phyloP scores from a whole-genome alignment of 2,329 filamentous ascomycete genomes.

The Diaporthe caulivora region DNA sequence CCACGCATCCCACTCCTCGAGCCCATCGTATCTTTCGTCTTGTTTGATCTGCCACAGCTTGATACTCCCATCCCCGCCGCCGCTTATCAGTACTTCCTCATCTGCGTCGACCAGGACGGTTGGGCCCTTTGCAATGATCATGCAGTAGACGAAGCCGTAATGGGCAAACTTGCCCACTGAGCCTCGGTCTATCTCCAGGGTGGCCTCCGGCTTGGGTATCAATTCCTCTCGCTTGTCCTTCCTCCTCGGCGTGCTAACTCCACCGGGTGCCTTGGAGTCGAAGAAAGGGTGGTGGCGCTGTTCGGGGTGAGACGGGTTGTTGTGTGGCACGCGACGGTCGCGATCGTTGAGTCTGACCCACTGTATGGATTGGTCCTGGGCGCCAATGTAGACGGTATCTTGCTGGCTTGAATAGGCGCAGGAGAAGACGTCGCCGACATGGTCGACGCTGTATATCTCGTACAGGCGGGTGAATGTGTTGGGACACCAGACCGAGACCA shows the following conservation, averaged over 20 bases:
- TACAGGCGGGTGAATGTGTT: constrained; percentile 81
- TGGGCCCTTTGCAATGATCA: constrained; percentile 83
- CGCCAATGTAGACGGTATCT: constrained; percentile 89
- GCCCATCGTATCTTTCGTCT: constrained; percentile 67
- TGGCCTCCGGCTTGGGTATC: constrained; percentile 66
- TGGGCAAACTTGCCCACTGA: constrained; percentile 92
- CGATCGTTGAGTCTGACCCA: constrained; percentile 85
- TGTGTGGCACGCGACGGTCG: constrained; percentile 68
- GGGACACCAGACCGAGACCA: constrained; percentile 94
- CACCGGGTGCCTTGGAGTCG: constrained; percentile 88
- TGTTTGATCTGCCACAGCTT: constrained; percentile 85
- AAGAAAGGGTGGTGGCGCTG: constrained; percentile 90
- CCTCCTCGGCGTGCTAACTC: constrained; percentile 80
- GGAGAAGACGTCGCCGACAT: constrained; percentile 96
- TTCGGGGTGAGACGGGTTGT: constrained; percentile 78
- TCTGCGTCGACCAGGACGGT: constrained; percentile 76
- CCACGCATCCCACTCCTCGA: constrained; percentile 63
- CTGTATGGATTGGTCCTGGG: constrained; percentile 94
- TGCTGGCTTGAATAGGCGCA: constrained; percentile 86
- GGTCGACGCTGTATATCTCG: constrained; percentile 92
- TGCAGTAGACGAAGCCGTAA: constrained; percentile 95
- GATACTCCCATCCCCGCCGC: constrained; percentile 92
- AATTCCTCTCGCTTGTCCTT: constrained; percentile 69
- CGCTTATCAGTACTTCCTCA: constrained; percentile 88
- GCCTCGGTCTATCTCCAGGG: constrained; percentile 84